Percentiles rank a stretch among this genome's conserved stretches.
Evolutionary conservation across 1,139 yeast genomes (phyloP).

Genomic region (Diutina scorzettiae): DNA sequence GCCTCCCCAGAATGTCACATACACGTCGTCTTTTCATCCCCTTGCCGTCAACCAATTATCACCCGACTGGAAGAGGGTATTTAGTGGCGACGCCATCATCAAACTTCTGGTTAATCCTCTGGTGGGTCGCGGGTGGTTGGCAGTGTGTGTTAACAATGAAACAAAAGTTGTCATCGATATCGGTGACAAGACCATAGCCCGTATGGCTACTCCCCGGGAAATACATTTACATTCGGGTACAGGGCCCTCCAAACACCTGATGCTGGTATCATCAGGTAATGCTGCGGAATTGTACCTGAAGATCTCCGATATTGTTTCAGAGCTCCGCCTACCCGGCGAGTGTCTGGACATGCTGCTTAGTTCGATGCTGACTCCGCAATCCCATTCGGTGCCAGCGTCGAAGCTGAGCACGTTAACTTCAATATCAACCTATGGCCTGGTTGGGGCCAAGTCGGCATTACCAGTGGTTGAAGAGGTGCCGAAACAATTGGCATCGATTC

Average conservation of each 20-base stretch:
- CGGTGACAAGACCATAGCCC: neutral
- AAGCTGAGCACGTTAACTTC: constrained; percentile 2
- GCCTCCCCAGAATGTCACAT: neutral
- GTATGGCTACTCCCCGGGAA: neutral
- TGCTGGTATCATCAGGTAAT: neutral
- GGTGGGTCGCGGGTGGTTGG: neutral
- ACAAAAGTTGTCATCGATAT: neutral
- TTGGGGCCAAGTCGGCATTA: neutral
- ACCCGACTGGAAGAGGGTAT: neutral
- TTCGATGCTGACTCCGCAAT: neutral
- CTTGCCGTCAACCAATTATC: neutral
- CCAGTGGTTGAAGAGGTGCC: no score
- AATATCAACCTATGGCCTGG: constrained; percentile 1
- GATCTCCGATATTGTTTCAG: neutral
- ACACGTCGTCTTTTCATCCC: neutral
- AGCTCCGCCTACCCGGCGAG: neutral
- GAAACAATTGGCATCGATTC: no score
- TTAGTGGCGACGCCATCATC: neutral
- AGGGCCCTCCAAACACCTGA: neutral
- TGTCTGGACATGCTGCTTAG: neutral
- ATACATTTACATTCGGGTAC: neutral
- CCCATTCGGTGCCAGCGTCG: neutral
- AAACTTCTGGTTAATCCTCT: neutral
- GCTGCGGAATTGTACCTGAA: neutral
- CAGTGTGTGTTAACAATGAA: neutral